Conservation (phyloP, 2,329 filamentous ascomycete genomes). For the Pseudocercospora fuligena region DNA sequence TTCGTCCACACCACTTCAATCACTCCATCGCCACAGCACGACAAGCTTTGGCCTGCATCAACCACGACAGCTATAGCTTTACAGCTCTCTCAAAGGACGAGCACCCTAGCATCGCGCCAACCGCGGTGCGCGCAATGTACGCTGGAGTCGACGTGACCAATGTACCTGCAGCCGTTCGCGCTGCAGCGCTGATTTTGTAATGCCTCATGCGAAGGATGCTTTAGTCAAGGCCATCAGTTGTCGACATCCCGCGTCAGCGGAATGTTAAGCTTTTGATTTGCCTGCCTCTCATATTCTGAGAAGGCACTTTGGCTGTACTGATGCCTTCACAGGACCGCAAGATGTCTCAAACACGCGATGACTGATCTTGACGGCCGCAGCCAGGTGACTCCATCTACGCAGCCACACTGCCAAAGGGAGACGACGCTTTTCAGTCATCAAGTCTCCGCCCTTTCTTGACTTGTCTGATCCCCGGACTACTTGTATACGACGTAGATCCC, state of each 20-base stretch:
- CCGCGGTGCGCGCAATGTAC: conserved; percentile 1
- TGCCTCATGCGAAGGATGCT: background rate
- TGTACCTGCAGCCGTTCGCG: conserved; percentile 17
- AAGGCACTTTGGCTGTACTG: background rate
- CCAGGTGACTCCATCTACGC: conserved; percentile 17
- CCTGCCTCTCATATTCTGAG: background rate
- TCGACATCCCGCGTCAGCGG: conserved; percentile 2
- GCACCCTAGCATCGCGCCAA: background rate
- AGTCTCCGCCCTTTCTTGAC: conserved; percentile 1
- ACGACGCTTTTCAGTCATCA: conserved; percentile 8
- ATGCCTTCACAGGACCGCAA: background rate
- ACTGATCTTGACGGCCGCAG: conserved; percentile 12
- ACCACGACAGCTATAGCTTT: background rate
- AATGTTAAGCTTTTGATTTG: conserved; percentile 14
- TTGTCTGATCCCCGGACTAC: conserved; percentile 3
- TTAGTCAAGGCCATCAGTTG: background rate
- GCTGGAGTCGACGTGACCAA: background rate
- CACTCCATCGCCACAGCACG: background rate
- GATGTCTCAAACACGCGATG: conserved; percentile 15
- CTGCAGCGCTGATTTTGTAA: background rate
- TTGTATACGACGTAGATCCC: conserved; percentile 4
- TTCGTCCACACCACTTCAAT: background rate
- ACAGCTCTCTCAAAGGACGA: background rate
- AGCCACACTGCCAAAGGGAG: conserved; percentile 13
- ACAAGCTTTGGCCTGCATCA: conserved; percentile 3